phyloP scores from a whole-genome alignment of 345 rosid species.

The Salix arbutifolia region DNA sequence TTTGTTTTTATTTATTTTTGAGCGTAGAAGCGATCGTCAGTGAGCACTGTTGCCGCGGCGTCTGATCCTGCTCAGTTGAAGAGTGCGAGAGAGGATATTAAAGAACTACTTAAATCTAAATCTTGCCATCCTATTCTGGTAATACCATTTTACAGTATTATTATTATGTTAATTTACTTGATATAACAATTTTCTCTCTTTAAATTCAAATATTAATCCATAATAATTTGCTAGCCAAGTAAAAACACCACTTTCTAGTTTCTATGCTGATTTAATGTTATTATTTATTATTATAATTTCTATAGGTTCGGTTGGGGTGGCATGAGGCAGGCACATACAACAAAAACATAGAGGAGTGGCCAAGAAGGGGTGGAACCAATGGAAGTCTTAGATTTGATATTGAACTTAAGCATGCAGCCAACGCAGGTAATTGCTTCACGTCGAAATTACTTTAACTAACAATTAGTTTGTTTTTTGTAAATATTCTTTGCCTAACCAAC shows the following conservation, averaged over 20 bases:
- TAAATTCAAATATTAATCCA: not conserved
- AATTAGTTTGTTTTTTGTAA: not conserved
- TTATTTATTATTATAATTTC: not conserved
- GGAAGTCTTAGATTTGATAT: slow-evolving; percentile 87
- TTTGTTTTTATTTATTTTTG: not conserved
- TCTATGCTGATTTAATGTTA: not conserved
- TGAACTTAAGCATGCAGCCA: slow-evolving; percentile 92
- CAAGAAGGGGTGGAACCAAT: slow-evolving; percentile 85
- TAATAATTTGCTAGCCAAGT: not conserved
- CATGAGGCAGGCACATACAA: slow-evolving; percentile 95
- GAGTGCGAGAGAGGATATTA: slow-evolving; percentile 86
- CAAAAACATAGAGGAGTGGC: slow-evolving; percentile 90
- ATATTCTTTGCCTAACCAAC: slow-evolving; percentile 13
- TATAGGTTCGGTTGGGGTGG: slow-evolving; percentile 90
- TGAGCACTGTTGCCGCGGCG: slow-evolving; percentile 52
- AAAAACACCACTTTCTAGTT: not conserved
- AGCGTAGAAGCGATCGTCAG: slow-evolving; percentile 38
- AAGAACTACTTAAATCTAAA: slow-evolving; percentile 65
- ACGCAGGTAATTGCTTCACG: slow-evolving; percentile 61
- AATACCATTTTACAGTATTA: not conserved
- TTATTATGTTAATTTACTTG: not conserved
- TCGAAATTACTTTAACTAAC: not conserved
- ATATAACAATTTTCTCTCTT: not conserved
- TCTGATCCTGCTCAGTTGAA: slow-evolving; percentile 75
- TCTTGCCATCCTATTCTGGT: slow-evolving; percentile 89